These are phyloP conservation scores for Oehlia diaphana DNA, from an alignment of 192 early-diverging fungal genomes.

Conservation along the genomic window DNA sequence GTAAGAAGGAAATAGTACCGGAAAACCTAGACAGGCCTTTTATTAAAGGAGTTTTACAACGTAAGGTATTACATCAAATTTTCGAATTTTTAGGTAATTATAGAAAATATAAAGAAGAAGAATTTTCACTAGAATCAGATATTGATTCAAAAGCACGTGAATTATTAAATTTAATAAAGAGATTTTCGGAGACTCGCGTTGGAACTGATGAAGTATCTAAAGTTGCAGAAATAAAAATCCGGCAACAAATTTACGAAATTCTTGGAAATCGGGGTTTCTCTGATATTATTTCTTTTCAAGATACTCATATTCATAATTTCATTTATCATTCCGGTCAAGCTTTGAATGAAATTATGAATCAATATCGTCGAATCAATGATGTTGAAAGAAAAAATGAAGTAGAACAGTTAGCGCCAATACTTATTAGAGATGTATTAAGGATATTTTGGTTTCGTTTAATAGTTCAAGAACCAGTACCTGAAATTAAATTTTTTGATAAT, in stretches of 20 bases:
- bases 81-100: neutral
- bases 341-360: neutral
- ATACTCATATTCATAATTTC: neutral
- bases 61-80: neutral
- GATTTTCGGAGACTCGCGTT: neutral
- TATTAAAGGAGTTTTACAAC: constrained; percentile 3
- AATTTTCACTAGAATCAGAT: neutral
- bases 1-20: neutral
- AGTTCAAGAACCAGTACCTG: neutral
- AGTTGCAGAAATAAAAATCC: constrained; percentile 15
- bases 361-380: neutral
- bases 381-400: neutral
- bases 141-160: neutral
- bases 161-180: neutral
- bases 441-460: constrained; percentile 10
- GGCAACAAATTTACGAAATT: constrained; percentile 11
- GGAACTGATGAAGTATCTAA: neutral
- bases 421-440: neutral
- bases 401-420: neutral
- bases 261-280: neutral
- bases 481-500: neutral
- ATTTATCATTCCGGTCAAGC: neutral
- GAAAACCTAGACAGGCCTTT: neutral
- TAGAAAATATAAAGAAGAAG: neutral
- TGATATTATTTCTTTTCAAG: neutral